These are phyloP conservation scores for Cudoniella acicularis DNA, from an alignment of 495 filamentous ascomycete genomes.

Conservation along the genomic window DNA sequence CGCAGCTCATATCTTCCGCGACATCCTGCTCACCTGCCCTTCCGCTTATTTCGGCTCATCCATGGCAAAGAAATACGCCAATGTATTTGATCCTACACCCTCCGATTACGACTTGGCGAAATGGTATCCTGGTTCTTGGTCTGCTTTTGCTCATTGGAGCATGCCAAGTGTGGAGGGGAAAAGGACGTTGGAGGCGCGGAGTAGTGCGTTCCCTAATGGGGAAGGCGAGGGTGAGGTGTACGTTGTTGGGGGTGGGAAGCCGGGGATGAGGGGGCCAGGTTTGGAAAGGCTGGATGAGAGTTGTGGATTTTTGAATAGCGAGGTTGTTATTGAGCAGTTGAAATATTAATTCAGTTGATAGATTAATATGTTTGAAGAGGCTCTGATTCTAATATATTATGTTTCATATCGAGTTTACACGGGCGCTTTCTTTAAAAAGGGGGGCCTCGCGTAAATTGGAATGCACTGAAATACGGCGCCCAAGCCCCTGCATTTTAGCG, in stretches of 20 bases:
- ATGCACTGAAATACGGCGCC: too few species aligned
- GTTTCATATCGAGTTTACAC: too few species aligned
- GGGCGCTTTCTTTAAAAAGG: too few species aligned
- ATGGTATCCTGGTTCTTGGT: slow-evolving; percentile 30
- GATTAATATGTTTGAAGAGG: too few species aligned
- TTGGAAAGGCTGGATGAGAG: slow-evolving; percentile 3
- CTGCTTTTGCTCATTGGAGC: slow-evolving; percentile 27
- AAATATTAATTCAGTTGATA: too few species aligned
- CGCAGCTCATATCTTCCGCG: slow-evolving; percentile 40
- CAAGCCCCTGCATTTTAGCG: too few species aligned
- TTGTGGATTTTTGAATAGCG: slow-evolving; percentile 15
- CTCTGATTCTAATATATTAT: too few species aligned
- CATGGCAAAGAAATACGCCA: slow-evolving; percentile 29
- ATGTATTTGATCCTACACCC: slow-evolving; percentile 17
- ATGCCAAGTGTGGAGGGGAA: slow-evolving; percentile 18
- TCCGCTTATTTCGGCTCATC: slow-evolving; percentile 35
- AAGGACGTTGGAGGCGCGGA: slow-evolving; percentile 29
- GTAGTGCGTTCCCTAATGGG: slow-evolving; percentile 13
- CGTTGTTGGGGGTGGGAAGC: slow-evolving; percentile 1
- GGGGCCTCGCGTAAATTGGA: too few species aligned
- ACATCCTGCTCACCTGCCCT: slow-evolving; percentile 45
- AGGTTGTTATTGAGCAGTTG: slow-evolving; percentile 20
- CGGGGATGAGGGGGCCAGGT: not conserved
- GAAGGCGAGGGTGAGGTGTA: slow-evolving; percentile 3
- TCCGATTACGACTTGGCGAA: slow-evolving; percentile 26